A percentile compares a stretch with the other conserved stretches of the same genome.
phyloP scores from a whole-genome alignment of 345 rosid species.

The Rhizophora mangle region DNA sequence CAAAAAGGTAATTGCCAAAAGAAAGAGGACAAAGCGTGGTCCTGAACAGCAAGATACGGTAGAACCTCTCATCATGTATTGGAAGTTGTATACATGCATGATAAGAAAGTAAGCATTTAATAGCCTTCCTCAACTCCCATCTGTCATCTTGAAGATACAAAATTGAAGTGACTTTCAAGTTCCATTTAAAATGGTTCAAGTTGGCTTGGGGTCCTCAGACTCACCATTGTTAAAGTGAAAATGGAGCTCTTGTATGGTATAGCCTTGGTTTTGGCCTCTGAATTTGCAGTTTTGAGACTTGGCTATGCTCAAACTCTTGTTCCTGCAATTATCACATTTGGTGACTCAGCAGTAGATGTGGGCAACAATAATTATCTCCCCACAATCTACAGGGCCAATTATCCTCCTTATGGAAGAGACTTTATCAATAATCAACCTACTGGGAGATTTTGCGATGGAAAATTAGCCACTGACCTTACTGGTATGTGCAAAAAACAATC shows the following conservation, averaged over 20 bases:
- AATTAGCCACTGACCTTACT: slow-evolving; percentile 83
- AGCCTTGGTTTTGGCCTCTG: slow-evolving; percentile 8
- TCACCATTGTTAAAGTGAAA: neutral
- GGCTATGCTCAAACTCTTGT: slow-evolving; percentile 52
- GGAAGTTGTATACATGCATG: neutral
- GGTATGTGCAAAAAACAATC: slow-evolving; percentile 33
- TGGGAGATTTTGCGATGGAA: slow-evolving; percentile 94
- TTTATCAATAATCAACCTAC: slow-evolving; percentile 62
- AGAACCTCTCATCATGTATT: neutral
- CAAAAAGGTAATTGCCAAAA: neutral
- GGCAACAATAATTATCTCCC: slow-evolving; percentile 89
- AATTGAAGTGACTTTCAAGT: neutral
- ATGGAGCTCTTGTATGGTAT: slow-evolving; percentile 6
- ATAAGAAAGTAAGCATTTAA: slow-evolving; percentile 23
- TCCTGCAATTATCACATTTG: slow-evolving; percentile 76
- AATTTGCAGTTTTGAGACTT: neutral
- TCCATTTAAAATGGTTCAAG: slow-evolving; percentile 19
- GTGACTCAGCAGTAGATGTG: slow-evolving; percentile 90
- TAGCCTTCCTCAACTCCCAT: slow-evolving; percentile 36
- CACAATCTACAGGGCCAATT: slow-evolving; percentile 75
- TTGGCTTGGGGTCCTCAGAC: neutral
- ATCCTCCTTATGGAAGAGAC: slow-evolving; percentile 96
- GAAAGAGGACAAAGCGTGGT: neutral
- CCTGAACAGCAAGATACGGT: neutral
- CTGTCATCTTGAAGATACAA: slow-evolving; percentile 26